Percentiles rank a stretch among this genome's conserved stretches.
Evolutionary conservation across 352 stramenopile species (phyloP).

Genomic region (Plasmopara viticola): DNA sequence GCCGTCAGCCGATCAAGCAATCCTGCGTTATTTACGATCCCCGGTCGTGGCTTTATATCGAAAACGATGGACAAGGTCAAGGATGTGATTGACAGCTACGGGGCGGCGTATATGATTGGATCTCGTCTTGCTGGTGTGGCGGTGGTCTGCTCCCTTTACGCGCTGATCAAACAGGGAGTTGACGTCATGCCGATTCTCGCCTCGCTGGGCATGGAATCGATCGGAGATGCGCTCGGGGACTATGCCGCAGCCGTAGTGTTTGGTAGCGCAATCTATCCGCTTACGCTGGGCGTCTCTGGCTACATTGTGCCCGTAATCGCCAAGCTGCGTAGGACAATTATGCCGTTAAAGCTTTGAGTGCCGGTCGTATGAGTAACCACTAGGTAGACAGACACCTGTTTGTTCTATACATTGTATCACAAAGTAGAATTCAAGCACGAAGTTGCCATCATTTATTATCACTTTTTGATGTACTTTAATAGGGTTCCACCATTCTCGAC

Average conservation of each 20-base stretch:
- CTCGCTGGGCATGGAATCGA: slow-evolving; percentile 60
- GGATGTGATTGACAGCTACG: slow-evolving; percentile 80
- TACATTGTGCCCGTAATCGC: slow-evolving; percentile 71
- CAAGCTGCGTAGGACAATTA: slow-evolving; percentile 43
- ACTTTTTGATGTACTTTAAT: too few species aligned
- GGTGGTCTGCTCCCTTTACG: slow-evolving; percentile 68
- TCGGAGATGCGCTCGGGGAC: slow-evolving; percentile 63
- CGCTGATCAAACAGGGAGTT: slow-evolving; percentile 75
- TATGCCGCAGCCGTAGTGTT: slow-evolving; percentile 78
- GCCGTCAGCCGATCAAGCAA: slow-evolving; percentile 16
- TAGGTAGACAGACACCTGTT: too few species aligned
- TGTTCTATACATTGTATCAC: too few species aligned
- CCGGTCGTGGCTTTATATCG: slow-evolving; percentile 35
- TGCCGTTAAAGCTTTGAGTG: slow-evolving; percentile 23
- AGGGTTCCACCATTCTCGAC: too few species aligned
- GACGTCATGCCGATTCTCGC: slow-evolving; percentile 74
- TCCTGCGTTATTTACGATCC: slow-evolving; percentile 6
- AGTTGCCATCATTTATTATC: too few species aligned
- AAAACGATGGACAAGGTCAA: slow-evolving; percentile 67
- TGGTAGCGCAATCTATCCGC: slow-evolving; percentile 68
- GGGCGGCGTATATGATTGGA: slow-evolving; percentile 85
- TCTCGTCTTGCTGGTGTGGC: slow-evolving; percentile 71
- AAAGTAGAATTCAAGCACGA: too few species aligned
- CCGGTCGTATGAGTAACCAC: too few species aligned
- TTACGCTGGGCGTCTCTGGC: slow-evolving; percentile 67